Base-by-base conservation (phyloP, 805 yeast genomes). In the Kodamaea restingae region DNA sequence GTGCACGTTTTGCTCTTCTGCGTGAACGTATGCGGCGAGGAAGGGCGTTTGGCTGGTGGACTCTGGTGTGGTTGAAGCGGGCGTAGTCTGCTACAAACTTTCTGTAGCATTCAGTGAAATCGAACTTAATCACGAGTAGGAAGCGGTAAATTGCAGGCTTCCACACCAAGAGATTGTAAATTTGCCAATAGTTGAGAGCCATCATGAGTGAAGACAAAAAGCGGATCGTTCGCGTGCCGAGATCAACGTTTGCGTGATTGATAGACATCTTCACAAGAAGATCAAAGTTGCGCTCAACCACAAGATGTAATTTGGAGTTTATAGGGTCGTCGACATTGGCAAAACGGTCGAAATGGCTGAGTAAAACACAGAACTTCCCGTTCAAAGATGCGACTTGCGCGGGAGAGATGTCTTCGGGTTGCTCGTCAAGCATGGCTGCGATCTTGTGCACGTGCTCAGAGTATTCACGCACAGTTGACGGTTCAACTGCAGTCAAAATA, bases 101-200 rank as follows among this genome's bases (percentile, higher is more conserved):
- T 2, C 42, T 25, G 44, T 68, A 67, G 43, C 71, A 66, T n/a
- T 65, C 71, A 40, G 61, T 52, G 28, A 68, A 44, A 44, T 68
- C 69, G 43, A 66, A 64, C 15, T 63, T 56, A 15, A 69, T 65
- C n/a, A 69, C 50, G 4, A 46, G 44, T 30, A 69, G 49, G 38
- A 69, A 68, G 43, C 63, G 70, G 46, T 61, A 65, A 12, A 69
- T 61, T 4, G 69, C 59, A 2, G 73, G 73, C 42, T 67, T 65
- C 68, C 70, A 63, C 14, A 55, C 51, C 12, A 68, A 52, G 27
- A 69, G 50, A 36, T 65, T 67, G 50, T 66, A 67, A 17, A 69
- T 44, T 45, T 69, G 73, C 74, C 74, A 69, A 50, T 69, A 69
- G 44, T 68, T 68, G 31, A 65, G 48, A 28, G 47, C 47, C 69